Evolutionary conservation across 164 flowering plant genomes (phyloP).

Genomic region (Chloranthus sessilifolius): DNA sequence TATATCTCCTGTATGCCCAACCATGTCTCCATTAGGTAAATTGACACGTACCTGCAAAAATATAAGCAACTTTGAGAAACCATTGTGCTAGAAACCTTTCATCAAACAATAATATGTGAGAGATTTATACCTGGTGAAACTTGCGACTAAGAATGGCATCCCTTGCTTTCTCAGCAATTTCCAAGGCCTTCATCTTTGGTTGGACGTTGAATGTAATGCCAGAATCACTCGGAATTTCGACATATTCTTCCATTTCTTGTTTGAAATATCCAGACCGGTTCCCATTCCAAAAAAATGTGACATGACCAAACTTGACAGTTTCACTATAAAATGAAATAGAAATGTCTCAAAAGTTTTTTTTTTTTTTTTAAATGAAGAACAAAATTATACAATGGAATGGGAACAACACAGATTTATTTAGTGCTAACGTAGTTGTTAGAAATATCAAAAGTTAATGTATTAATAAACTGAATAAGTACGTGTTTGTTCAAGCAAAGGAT

Average conservation of each 20-base stretch:
- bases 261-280: slow-evolving; percentile 92
- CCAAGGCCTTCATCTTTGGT: slow-evolving; percentile 95
- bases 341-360: too few relatives aligned
- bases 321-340: slow-evolving; percentile 49
- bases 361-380: too few relatives aligned
- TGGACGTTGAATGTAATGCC: slow-evolving; percentile 91
- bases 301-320: slow-evolving; percentile 98
- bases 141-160: slow-evolving; percentile 87
- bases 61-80: background rate
- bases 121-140: slow-evolving; percentile 65
- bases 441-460: too few relatives aligned
- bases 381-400: background rate
- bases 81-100: background rate
- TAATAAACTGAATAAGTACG: too few relatives aligned
- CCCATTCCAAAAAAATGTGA: slow-evolving; percentile 99
- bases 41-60: slow-evolving; percentile 59
- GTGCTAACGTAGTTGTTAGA: too few relatives aligned
- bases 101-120: too few relatives aligned
- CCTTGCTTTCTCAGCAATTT: slow-evolving; percentile 90
- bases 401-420: too few relatives aligned
- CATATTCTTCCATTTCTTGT: slow-evolving; percentile 78
- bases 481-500: too few relatives aligned
- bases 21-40: slow-evolving; percentile 38
- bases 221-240: slow-evolving; percentile 93
- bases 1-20: slow-evolving; percentile 95